A percentile compares a stretch with the other conserved stretches of the same genome.
Evolutionary conservation across 495 filamentous ascomycete genomes (phyloP).

Genomic region (Penicillium samsonianum): DNA sequence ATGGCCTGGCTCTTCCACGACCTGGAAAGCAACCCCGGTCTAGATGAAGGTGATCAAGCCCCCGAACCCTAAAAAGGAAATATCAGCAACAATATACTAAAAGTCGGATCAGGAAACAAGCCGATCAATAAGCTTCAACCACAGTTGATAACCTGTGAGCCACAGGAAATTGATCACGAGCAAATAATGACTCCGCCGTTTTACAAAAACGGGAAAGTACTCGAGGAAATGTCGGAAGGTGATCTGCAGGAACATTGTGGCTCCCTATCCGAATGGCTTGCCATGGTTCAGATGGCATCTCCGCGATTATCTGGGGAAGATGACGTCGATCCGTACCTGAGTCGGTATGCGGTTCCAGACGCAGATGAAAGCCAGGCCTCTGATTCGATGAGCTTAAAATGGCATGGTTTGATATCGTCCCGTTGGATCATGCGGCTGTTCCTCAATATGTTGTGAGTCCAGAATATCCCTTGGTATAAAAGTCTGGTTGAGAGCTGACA

Average conservation of each 20-base stretch:
- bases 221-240: conserved; percentile 36
- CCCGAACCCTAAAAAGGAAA: neutral
- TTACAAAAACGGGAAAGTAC: conserved; percentile 22
- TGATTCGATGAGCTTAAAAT: conserved; percentile 45
- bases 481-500: conserved; percentile 7
- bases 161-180: conserved; percentile 29
- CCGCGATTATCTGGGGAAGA: conserved; percentile 69
- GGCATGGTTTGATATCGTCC: conserved; percentile 48
- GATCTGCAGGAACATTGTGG: conserved; percentile 62
- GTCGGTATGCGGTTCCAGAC: conserved; percentile 71
- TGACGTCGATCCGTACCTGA: conserved; percentile 75
- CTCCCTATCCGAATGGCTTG: conserved; percentile 82
- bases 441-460: conserved; percentile 42
- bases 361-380: conserved; percentile 23
- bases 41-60: conserved; percentile 29
- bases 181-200: conserved; percentile 52
- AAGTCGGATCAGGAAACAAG: conserved; percentile 29
- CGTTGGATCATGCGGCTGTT: conserved; percentile 46
- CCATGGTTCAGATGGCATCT: conserved; percentile 68
- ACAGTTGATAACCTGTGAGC: conserved; percentile 41
- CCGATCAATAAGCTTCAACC: conserved; percentile 59
- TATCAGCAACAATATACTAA: neutral
- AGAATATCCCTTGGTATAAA: neutral
- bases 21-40: conserved; percentile 34
- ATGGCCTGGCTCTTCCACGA: conserved; percentile 84